These are phyloP conservation scores for Fomitopsis serialis DNA, from an alignment of 768 basidiomycete species.

Conservation along the genomic window DNA sequence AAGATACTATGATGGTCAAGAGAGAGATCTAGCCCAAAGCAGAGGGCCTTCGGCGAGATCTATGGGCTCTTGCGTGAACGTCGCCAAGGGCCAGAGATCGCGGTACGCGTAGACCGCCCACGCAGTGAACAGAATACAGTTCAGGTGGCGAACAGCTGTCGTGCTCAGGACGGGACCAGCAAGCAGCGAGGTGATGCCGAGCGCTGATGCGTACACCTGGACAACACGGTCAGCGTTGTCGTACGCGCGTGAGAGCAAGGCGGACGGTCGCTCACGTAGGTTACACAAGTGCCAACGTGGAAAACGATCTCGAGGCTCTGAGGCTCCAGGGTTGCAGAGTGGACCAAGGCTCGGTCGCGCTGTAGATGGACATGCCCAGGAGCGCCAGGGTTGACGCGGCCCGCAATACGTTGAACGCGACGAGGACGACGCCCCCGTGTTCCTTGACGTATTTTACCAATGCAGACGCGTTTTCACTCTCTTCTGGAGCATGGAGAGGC, in stretches of 20 bases:
- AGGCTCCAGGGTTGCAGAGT: constrained; percentile 10
- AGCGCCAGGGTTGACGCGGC: constrained; percentile 26
- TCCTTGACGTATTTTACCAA: neutral
- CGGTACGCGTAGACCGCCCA: constrained; percentile 33
- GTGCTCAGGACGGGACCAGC: constrained; percentile 17
- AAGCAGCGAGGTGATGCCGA: constrained; percentile 25
- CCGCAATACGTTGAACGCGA: constrained; percentile 27
- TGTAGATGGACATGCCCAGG: constrained; percentile 28
- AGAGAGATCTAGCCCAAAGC: constrained; percentile 33
- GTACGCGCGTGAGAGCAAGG: neutral
- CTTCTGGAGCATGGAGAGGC: neutral
- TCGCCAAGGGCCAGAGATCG: constrained; percentile 34
- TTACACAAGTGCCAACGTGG: constrained; percentile 22
- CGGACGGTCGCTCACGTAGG: constrained; percentile 11
- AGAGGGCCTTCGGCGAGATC: constrained; percentile 28
- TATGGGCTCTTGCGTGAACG: constrained; percentile 25
- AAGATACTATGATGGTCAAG: constrained; percentile 28
- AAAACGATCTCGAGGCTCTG: constrained; percentile 27
- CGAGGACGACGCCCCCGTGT: constrained; percentile 29
- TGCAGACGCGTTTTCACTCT: neutral
- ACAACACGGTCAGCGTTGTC: neutral
- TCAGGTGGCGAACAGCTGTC: constrained; percentile 26
- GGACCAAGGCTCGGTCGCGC: constrained; percentile 11
- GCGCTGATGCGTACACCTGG: constrained; percentile 30
- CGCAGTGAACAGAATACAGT: constrained; percentile 25